Evolutionary conservation across 495 filamentous ascomycete genomes (phyloP).

Genomic region (Lepidopterella palustris): DNA sequence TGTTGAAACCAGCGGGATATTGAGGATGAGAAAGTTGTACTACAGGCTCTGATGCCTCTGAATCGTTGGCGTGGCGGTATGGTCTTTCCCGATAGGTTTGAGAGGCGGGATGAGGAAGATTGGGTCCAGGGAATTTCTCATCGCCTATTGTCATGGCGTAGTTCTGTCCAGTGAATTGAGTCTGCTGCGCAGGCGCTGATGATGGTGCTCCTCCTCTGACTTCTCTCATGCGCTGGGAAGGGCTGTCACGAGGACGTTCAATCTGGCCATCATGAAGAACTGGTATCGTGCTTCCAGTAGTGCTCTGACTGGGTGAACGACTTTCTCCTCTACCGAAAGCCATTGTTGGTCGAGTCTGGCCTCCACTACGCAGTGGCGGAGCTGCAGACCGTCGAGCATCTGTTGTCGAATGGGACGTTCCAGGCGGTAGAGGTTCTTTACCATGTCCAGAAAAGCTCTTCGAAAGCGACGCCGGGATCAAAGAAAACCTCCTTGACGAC

Average conservation of each 20-base stretch:
- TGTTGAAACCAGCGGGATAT: constrained; percentile 20
- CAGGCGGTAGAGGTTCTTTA: constrained; percentile 26
- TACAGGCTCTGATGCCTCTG: constrained; percentile 19
- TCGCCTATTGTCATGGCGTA: constrained; percentile 11
- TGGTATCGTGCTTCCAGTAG: constrained; percentile 35
- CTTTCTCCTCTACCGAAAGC: constrained; percentile 32
- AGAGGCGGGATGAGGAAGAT: constrained; percentile 17
- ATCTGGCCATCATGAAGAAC: constrained; percentile 32
- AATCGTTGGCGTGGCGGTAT: constrained; percentile 25
- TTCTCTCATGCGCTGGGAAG: constrained; percentile 5
- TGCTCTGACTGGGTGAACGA: constrained; percentile 37
- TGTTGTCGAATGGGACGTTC: constrained; percentile 11
- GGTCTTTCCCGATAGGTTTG: constrained; percentile 9
- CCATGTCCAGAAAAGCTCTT: constrained; percentile 37
- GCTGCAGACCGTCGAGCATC: constrained; percentile 44
- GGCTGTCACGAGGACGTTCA: constrained; percentile 14
- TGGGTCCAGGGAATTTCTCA: constrained; percentile 25
- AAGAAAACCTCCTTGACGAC: constrained; percentile 59
- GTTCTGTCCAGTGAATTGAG: constrained; percentile 19
- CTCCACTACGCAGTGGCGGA: constrained; percentile 17
- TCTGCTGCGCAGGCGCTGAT: constrained; percentile 20
- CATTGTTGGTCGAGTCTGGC: constrained; percentile 23
- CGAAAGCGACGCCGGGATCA: constrained; percentile 72
- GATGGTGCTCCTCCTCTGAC: constrained; percentile 8
- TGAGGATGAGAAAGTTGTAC: constrained; percentile 14